These are phyloP conservation scores for fission yeast (Schizosaccharomyces pombe) DNA, from an alignment of 805 yeast genomes.

Conservation along the genomic window DNA sequence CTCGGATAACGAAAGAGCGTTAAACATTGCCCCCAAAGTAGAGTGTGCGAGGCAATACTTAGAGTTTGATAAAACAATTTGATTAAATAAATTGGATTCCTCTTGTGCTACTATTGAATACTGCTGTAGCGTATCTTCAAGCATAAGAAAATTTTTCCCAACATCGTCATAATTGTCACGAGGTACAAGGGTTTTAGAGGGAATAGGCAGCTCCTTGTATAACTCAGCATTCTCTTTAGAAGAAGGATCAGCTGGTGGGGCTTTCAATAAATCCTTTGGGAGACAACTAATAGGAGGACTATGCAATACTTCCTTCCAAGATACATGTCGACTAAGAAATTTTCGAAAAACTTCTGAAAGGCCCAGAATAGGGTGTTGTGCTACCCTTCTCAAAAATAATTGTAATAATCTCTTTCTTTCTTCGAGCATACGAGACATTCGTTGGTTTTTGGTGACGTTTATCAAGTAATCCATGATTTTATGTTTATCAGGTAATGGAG, in stretches of 20 bases:
- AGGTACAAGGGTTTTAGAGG: neutral
- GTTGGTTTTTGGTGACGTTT: slow-evolving; percentile 23
- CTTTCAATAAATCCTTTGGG: slow-evolving; percentile 29
- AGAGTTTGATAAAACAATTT: slow-evolving; percentile 9
- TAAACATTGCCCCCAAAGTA: slow-evolving; percentile 51
- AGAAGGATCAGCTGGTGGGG: slow-evolving; percentile 39
- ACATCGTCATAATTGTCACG: neutral
- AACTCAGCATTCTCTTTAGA: slow-evolving; percentile 12
- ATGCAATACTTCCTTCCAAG: slow-evolving; percentile 54
- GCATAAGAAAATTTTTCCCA: neutral
- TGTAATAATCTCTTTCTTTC: slow-evolving; percentile 55
- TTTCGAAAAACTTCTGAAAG: slow-evolving; percentile 31
- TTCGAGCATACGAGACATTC: slow-evolving; percentile 25
- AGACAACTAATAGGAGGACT: slow-evolving; percentile 32
- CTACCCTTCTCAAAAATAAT: slow-evolving; percentile 37
- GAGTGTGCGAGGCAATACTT: slow-evolving; percentile 43
- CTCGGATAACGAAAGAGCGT: slow-evolving; percentile 32
- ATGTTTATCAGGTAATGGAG: slow-evolving; percentile 84
- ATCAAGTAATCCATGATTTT: slow-evolving; percentile 28
- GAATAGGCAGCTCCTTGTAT: neutral
- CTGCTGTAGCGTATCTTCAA: neutral
- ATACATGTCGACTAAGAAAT: slow-evolving; percentile 65
- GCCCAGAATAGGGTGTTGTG: slow-evolving; percentile 30
- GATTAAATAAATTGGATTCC: neutral
- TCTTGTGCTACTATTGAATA: neutral